phyloP scores from a whole-genome alignment of 2,329 filamentous ascomycete genomes.

The Aspergillus melleus region DNA sequence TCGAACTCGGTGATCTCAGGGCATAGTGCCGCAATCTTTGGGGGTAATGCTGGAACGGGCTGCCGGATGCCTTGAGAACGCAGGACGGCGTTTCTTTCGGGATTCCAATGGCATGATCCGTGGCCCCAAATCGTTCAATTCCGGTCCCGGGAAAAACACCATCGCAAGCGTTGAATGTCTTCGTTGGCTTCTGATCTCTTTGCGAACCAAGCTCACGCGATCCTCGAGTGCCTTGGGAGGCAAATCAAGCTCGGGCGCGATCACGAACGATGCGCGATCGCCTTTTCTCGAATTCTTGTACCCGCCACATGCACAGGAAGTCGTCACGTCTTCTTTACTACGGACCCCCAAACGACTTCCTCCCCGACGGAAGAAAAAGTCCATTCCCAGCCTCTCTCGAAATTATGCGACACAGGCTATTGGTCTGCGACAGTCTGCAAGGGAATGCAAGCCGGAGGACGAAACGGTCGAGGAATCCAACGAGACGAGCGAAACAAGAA shows the following conservation, averaged over 20 bases:
- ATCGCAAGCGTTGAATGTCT: constrained; percentile 29
- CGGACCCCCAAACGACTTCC: constrained; percentile 24
- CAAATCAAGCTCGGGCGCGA: constrained; percentile 11
- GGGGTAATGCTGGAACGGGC: constrained; percentile 55
- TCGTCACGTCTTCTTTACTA: constrained; percentile 22
- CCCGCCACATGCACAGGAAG: constrained; percentile 31
- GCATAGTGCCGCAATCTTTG: constrained; percentile 28
- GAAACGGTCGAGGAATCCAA: not conserved
- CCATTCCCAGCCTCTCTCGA: constrained; percentile 22
- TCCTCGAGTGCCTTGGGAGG: constrained; percentile 15
- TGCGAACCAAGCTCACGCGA: constrained; percentile 23
- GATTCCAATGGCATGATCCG: constrained; percentile 41
- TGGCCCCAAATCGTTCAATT: constrained; percentile 35
- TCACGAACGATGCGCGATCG: constrained; percentile 19
- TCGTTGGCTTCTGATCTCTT: constrained; percentile 35
- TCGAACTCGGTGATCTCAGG: constrained; percentile 26
- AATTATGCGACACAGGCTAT: constrained; percentile 28
- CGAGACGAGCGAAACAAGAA: constrained; percentile 18
- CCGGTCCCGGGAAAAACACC: constrained; percentile 38
- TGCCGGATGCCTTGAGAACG: constrained; percentile 51
- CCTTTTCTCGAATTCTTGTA: constrained; percentile 44
- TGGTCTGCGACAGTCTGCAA: constrained; percentile 7
- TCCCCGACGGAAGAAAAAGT: constrained; percentile 29
- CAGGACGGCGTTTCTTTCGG: constrained; percentile 47
- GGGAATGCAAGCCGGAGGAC: constrained; percentile 3